Evolutionary conservation across 768 basidiomycete species (phyloP), one percentile per base, ranked within the genome.

Genomic region (Heimioporus sp.): DNA sequence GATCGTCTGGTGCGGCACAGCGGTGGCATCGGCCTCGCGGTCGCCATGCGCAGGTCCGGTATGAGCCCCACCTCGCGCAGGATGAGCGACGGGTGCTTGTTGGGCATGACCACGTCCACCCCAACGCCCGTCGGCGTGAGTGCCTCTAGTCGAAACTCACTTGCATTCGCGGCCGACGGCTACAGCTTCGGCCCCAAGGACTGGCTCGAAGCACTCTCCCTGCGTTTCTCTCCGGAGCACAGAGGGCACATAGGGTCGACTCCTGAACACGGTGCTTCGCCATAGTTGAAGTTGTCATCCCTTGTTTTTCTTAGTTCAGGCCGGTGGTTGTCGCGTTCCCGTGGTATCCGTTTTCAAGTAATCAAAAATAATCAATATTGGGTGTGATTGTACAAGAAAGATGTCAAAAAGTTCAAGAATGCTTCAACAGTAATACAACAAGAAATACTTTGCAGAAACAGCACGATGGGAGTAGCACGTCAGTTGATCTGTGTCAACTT

Each of bases 71-170:
- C 43, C 3, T 40, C 46, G 15, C 51, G 52, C 32, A 16, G 53
- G 30, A 55, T 51, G 55, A 64, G 62, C 47, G 62, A 63, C 0
- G 61, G 62, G 4, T 63, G 58, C 41, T 32, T 63, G 36, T 39
- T 60, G 21, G 54, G 54, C 4, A 35, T 63, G 0, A 42, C 51
- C 17, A 48, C 51, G 30, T 49, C 49, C 10, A 63, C 61, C 3
- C 62, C 62, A 40, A 61, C 62, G 16, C 58, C 42, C 24, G 17
- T 63, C 4, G 51, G 58, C 2, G 13, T 56, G 3, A 34, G 53
- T 28, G 24, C 31, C 5, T 38, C 53, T 30, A 2, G 49, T 4
- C 60, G 49, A 11, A 36, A 45, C 12, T 41, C 20, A 38, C 15
- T 44, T n/a, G 54, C 60, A 15, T 17, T 62, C 10, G 49, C 32